Conservation (phyloP, 202 grass and related monocot species). For the Carex arenaria region DNA sequence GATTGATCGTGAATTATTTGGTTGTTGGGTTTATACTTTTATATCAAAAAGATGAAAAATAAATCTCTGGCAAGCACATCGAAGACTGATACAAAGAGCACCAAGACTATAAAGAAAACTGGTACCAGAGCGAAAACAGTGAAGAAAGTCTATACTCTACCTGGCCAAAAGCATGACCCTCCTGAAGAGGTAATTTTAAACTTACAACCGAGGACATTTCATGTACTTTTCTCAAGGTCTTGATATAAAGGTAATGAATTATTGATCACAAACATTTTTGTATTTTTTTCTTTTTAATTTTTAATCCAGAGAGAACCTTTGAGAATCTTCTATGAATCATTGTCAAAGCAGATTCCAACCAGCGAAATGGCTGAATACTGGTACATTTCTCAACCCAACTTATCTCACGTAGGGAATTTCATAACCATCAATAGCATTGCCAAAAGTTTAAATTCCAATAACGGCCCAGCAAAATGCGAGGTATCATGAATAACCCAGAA, state of each 20-base stretch:
- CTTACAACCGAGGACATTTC: neutral
- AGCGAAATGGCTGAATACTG: conserved; percentile 96
- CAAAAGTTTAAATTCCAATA: neutral
- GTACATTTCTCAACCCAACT: conserved; percentile 24
- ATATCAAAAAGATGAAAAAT: conserved; percentile 33
- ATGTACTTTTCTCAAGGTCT: neutral
- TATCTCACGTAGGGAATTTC: neutral
- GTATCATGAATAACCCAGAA: neutral
- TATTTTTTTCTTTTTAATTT: neutral
- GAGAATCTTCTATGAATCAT: conserved; percentile 89
- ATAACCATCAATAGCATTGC: neutral
- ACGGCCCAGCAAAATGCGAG: neutral
- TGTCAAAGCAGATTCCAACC: conserved; percentile 88
- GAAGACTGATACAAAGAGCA: conserved; percentile 27
- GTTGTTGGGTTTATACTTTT: conserved; percentile 6
- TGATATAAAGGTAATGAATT: neutral
- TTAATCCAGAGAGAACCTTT: conserved; percentile 69
- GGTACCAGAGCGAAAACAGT: conserved; percentile 41
- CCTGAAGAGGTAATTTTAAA: conserved; percentile 59
- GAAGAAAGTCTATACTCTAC: conserved; percentile 86
- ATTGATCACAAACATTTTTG: neutral
- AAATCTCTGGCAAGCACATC: conserved; percentile 29
- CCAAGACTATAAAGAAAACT: conserved; percentile 32
- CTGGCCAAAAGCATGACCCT: conserved; percentile 88
- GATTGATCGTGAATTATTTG: neutral